phyloP scores from a whole-genome alignment of 495 filamentous ascomycete species.

The Talaromyces nanjingensis region DNA sequence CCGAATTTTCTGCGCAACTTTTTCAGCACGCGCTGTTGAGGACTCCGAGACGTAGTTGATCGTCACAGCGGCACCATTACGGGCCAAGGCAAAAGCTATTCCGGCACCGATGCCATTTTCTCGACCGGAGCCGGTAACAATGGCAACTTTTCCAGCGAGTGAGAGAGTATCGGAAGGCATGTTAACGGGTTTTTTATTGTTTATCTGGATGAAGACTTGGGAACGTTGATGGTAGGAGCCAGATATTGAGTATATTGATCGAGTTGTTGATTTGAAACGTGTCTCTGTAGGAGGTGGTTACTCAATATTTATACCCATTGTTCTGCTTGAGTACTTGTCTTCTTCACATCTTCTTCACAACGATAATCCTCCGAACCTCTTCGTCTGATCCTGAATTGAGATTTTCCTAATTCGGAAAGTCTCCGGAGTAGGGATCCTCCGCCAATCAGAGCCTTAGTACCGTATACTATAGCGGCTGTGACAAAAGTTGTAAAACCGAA shows the following conservation, averaged over 20 bases:
- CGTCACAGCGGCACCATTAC: conserved; percentile 14
- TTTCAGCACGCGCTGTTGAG: neutral
- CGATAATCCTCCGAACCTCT: neutral
- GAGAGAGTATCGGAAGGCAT: conserved; percentile 3
- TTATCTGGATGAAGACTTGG: neutral
- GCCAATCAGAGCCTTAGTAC: neutral
- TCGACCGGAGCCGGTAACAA: conserved; percentile 26
- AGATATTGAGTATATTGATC: neutral
- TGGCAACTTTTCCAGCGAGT: conserved; percentile 32
- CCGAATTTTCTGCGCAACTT: neutral
- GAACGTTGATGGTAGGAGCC: neutral
- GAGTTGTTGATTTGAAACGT: neutral
- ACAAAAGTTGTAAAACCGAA: no score
- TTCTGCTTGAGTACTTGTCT: neutral
- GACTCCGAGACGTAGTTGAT: conserved; percentile 6
- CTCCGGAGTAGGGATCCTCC: neutral
- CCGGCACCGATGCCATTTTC: conserved; percentile 16
- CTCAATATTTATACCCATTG: neutral
- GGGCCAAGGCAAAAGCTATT: conserved; percentile 16
- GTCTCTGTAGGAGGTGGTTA: neutral
- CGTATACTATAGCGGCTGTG: no score
- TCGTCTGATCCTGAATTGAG: neutral
- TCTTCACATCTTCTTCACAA: neutral
- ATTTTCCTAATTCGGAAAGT: neutral
- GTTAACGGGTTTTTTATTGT: neutral